These are phyloP conservation scores for Dictyostelium brefeldianum DNA, from an alignment of 78 protist species.

Conservation along the genomic window DNA sequence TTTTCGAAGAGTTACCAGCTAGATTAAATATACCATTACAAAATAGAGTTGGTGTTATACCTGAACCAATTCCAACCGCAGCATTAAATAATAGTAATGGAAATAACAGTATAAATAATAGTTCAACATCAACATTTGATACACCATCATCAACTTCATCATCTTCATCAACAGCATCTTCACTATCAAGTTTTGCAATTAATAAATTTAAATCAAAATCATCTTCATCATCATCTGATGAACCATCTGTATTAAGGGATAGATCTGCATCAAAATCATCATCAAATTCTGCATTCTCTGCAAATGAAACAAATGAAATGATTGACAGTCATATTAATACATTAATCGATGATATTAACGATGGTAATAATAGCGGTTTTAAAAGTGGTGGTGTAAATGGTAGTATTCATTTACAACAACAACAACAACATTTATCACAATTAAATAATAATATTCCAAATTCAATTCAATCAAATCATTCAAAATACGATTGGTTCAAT, in stretches of 20 bases:
- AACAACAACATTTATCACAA: background rate
- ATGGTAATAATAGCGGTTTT: background rate
- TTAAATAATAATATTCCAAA: background rate
- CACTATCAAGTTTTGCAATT: conserved; percentile 12
- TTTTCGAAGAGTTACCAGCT: conserved; percentile 36
- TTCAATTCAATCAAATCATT: background rate
- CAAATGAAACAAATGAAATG: background rate
- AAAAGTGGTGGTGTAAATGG: background rate
- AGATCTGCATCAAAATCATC: conserved; percentile 3
- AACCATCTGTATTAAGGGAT: background rate
- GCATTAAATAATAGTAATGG: background rate
- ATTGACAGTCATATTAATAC: conserved; percentile 6
- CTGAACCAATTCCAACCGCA: conserved; percentile 6
- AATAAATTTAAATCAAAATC: background rate
- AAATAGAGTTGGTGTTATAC: conserved; percentile 1
- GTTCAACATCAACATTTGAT: background rate
- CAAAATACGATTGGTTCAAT: conserved; percentile 64
- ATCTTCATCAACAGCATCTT: conserved; percentile 25
- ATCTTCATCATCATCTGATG: background rate
- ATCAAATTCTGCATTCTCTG: background rate
- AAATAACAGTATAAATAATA: background rate
- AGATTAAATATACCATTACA: conserved; percentile 29
- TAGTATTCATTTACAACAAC: background rate
- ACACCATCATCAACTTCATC: conserved; percentile 13
- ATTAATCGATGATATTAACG: conserved; percentile 18